Evolutionary conservation across 1,284 basidiomycete genomes (phyloP), one percentile per base, ranked within the genome.

Genomic region (Neonothopanus nambi): DNA sequence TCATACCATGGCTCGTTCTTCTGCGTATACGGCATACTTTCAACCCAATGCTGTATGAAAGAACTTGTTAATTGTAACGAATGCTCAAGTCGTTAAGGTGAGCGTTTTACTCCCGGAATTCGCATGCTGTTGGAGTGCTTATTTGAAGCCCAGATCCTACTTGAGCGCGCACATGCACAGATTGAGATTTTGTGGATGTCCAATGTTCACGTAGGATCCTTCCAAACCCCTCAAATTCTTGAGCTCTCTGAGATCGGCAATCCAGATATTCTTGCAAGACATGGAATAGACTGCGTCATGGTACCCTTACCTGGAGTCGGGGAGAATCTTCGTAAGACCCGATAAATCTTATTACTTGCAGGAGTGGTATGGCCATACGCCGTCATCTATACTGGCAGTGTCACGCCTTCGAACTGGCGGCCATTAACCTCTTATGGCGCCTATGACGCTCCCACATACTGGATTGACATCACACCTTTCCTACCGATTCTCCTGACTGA

Each of bases 371-470:
- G 73, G 65, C 78, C 78, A 1, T 79, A 74, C 54, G 71, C 76
- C 3, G 73, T 79, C 18, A 73, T 79, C 39, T 80, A 76, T 54
- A 80, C 78, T 15, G 78, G 78, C 5, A 77, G 75, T 3, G 73
- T 79, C 55, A 70, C 74, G 3, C 75, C 77, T 5, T 67, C 71
- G 2, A 70, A 76, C 54, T 79, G 77, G 77, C 67, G 73, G 15
- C 78, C 78, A 3, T 65, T 77, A 50, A 70, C 72, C 4, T 71
- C 75, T 8, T 79, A 73, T 59, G 78, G 78, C 4, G 73, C 77
- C 0, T 74, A 75, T 54, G 74, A 79, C 52, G 69, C 73, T 48
- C 78, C 78, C 1, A 76, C 73, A 3, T 79, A 80, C 57, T 71
- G 70, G 52, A 64, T 80, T 50, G 78, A 80, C 54, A 64, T 79